Percentiles rank a stretch among this genome's conserved stretches.
These are phyloP conservation scores for Alternaria brassicicola DNA, from an alignment of 2,329 filamentous ascomycete genomes.

Conservation along the genomic window DNA sequence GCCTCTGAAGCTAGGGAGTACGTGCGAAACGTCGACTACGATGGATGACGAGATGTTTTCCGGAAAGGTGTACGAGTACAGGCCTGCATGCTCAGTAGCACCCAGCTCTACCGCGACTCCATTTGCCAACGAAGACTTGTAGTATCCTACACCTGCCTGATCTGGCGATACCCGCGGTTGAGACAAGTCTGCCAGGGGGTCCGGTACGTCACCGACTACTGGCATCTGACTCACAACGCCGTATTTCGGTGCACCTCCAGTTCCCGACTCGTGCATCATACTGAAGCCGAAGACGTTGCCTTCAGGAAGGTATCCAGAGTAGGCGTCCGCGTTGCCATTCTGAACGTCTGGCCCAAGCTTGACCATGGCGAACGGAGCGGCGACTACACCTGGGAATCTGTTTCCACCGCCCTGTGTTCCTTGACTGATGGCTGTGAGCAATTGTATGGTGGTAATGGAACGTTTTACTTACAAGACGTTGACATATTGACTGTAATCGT, in stretches of 20 bases:
- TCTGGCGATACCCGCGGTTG: conserved; percentile 59
- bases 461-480: conserved; percentile 43
- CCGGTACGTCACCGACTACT: conserved; percentile 38
- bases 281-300: conserved; percentile 46
- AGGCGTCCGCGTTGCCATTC: conserved; percentile 40
- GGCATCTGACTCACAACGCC: conserved; percentile 48
- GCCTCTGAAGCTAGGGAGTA: conserved; percentile 65
- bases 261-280: conserved; percentile 46
- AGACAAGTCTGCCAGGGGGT: conserved; percentile 64
- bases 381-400: conserved; percentile 46
- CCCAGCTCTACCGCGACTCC: conserved; percentile 64
- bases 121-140: conserved; percentile 61
- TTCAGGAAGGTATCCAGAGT: conserved; percentile 43
- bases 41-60: conserved; percentile 50
- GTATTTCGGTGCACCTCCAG: conserved; percentile 45
- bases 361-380: conserved; percentile 46
- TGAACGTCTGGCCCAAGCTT: conserved; percentile 47
- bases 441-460: background rate
- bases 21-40: conserved; percentile 69
- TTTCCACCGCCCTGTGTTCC: conserved; percentile 43
- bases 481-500: conserved; percentile 42
- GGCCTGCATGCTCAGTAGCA: conserved; percentile 62
- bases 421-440: conserved; percentile 11
- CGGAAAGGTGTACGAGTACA: conserved; percentile 67
- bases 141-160: conserved; percentile 65